Conservation (phyloP, 371 early-diverging fungal genomes). For the Mucor saturninus region DNA sequence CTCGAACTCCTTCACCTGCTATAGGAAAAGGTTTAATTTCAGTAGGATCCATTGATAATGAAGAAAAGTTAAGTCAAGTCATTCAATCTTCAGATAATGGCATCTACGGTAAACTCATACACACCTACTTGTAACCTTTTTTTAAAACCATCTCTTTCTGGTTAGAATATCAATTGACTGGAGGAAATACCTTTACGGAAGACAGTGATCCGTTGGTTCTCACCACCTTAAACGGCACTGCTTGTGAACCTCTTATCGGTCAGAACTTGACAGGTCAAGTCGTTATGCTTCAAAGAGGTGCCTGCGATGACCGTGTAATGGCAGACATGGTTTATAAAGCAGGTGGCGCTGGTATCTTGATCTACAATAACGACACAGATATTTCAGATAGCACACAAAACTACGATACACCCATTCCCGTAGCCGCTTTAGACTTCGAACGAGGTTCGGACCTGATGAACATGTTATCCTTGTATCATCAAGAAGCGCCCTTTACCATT, state of each 20-base stretch:
- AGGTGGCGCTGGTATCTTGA: neutral
- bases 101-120: neutral
- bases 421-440: neutral
- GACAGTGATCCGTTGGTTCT: neutral
- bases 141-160: no score
- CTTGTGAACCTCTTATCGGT: neutral
- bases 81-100: neutral
- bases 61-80: neutral
- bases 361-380: neutral
- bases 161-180: neutral
- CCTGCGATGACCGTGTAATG: neutral
- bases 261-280: neutral
- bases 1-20: slow-evolving; percentile 41
- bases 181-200: neutral
- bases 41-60: slow-evolving; percentile 60
- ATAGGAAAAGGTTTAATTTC: slow-evolving; percentile 46
- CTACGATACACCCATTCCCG: neutral
- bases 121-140: no score
- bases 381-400: neutral
- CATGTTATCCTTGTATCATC: neutral
- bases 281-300: neutral
- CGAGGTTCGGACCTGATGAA: neutral
- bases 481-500: neutral
- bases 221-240: neutral
- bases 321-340: neutral